Evolutionary conservation across 495 filamentous ascomycete species (phyloP), one percentile per base, ranked within the genome.

Genomic region (Chaetomium tenue): DNA sequence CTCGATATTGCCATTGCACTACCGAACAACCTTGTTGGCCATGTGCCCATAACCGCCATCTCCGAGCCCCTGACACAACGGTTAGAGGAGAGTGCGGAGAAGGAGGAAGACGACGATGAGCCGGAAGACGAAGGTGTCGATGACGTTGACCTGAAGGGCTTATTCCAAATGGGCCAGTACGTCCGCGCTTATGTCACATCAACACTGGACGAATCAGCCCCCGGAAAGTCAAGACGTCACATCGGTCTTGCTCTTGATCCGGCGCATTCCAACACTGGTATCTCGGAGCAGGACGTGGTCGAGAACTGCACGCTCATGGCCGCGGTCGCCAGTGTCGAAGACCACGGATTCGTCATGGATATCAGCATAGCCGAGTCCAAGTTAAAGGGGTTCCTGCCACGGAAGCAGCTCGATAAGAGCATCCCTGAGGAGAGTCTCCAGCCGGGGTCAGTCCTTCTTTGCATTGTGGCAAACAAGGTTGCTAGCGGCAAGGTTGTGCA

Each of bases 281-380:
- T 98, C 40, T 76, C 83, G 11, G 81, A 84, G 56, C 82, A 87
- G 16, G 89, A 91, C 67, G 70, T 97, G 11, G 84, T 93, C 25
- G 77, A 79, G 22, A 86, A 94, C 65, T 79, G 79, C 61, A 90
- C 88, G 63, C 75, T 97, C 22, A 96, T 97, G 81, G 92, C 93
- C 22, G 89, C 91, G 1, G 88, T 98, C 54, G 74, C 82, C 44
- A 98, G 93, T 71, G 88, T 94, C 23, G 94, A 98, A 76, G 94
- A 98, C 67, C 93, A 97, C 74, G 94, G 94, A 69, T 77, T 96
- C 60, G 82, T 98, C 59, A 96, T 98, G 93, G 91, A 97, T 69
- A 78, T 98, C 46, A 90, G 90, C 16, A 81, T 97, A 25, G 81
- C 85, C 52, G 86, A 87, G 54, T 77, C 83, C 20, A 75, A 82